phyloP scores from a whole-genome alignment of 2,329 filamentous ascomycete genomes.

The Pestalotiopsis sp. region DNA sequence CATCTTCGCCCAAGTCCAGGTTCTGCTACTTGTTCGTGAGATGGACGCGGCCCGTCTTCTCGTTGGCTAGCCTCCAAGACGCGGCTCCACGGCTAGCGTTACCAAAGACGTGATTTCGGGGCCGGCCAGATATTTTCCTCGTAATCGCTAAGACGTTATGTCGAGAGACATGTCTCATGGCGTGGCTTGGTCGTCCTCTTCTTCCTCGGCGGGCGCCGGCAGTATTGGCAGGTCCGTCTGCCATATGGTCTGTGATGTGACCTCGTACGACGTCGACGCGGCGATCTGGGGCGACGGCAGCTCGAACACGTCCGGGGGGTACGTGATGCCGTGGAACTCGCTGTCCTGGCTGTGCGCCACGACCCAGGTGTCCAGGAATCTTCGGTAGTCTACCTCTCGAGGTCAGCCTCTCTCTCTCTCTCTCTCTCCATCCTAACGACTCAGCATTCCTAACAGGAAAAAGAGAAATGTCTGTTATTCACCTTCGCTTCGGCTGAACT shows the following conservation, averaged over 20 bases:
- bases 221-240: conserved; percentile 9
- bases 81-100: too few relatives aligned
- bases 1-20: too few relatives aligned
- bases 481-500: conserved; percentile 52
- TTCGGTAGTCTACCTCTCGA: conserved; percentile 39
- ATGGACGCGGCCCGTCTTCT: too few relatives aligned
- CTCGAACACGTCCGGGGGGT: conserved; percentile 47
- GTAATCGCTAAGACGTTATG: too few relatives aligned
- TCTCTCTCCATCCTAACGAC: not conserved
- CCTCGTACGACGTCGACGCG: conserved; percentile 26
- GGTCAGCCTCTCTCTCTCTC: not conserved
- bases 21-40: too few relatives aligned
- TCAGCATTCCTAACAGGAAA: not conserved
- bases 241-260: conserved; percentile 15
- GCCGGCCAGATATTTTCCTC: too few relatives aligned
- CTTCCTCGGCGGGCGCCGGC: conserved; percentile 13
- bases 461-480: conserved; percentile 20
- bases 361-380: conserved; percentile 49
- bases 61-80: too few relatives aligned
- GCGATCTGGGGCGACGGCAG: conserved; percentile 49
- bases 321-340: conserved; percentile 46
- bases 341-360: conserved; percentile 47
- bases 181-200: conserved; percentile 6
- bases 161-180: not conserved
- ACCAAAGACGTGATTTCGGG: too few relatives aligned